Evolutionary conservation across 192 early-diverging fungal species (phyloP), one percentile per base, ranked within the genome.

Genomic region (Coemansia umbellata): DNA sequence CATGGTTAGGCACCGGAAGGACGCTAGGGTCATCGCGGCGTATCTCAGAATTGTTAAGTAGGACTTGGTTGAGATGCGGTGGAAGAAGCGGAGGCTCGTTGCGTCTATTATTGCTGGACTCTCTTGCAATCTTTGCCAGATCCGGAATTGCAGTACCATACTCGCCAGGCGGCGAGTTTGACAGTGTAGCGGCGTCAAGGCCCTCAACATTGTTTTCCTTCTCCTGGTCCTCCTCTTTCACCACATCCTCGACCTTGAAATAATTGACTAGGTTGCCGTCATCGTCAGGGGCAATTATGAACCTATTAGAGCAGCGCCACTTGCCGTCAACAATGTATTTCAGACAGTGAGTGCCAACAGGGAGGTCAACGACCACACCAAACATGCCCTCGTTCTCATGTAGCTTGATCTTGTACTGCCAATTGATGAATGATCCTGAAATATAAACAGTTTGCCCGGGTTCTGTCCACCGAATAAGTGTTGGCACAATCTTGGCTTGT

Each of bases 241-340:
- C 52, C 21, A 79, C 78, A 50, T 88, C 82, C 35, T 89, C 91
- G 1, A 97, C 90, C 63, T 94, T 89, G 27, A 98, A 64, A 64
- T 90, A 95, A 62, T 98, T 98, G 47, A 98, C 93, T 19, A 97
- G 63, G 55, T 97, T 97, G 37, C 96, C 96, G 58, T 97, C 91
- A 4, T 89, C 83, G 58, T 98, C 96, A 0, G 91, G 89, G 1
- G 91, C 92, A 35, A 90, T 89, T 43, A 92, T 86, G 37, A 96
- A 72, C 45, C 93, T 87, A 43, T 90, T 90, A 1, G 88, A 91
- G 50, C 94, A 97, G 50, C 91, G 91, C 96, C 96, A 98, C 55
- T 96, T 93, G 57, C 94, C 92, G 63, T 98, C 94, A 5, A 98
- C 94, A 66, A 98, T 96, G 57, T 93, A 98, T 74, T 98, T 98